These are phyloP conservation scores for Sugiyamaella americana DNA, from an alignment of 805 yeast species.

Conservation along the genomic window DNA sequence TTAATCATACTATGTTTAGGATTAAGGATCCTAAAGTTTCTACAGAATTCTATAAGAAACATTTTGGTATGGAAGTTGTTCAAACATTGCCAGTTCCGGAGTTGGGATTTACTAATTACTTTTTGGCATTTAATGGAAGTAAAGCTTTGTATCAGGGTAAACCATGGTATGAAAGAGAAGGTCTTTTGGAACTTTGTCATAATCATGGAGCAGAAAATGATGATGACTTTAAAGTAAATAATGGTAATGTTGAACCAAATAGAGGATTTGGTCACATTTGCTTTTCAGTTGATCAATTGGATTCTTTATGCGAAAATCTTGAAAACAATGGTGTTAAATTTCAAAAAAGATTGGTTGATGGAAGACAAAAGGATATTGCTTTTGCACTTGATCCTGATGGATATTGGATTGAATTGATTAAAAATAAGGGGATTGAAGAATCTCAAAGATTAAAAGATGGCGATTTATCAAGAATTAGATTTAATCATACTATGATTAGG, in stretches of 20 bases:
- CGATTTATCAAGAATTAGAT: constrained; percentile 38
- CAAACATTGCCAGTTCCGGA: constrained; percentile 47
- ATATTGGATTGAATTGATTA: constrained; percentile 91
- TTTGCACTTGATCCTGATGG: constrained; percentile 94
- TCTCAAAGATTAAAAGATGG: constrained; percentile 18
- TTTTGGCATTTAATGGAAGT: constrained; percentile 52
- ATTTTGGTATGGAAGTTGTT: constrained; percentile 67
- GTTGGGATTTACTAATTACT: constrained; percentile 58
- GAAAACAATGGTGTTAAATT: constrained; percentile 61
- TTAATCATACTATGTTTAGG: constrained; percentile 50
- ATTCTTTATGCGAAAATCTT: constrained; percentile 50
- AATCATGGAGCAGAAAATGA: constrained; percentile 66
- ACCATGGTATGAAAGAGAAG: constrained; percentile 41
- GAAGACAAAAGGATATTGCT: constrained; percentile 89
- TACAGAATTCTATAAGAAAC: constrained; percentile 62
- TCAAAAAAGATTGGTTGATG: constrained; percentile 80
- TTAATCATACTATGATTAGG: constrained; percentile 91
- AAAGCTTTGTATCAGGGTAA: constrained; percentile 35
- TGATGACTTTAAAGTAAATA: constrained; percentile 50
- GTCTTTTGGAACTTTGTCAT: constrained; percentile 80
- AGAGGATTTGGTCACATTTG: constrained; percentile 95
- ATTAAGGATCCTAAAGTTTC: constrained; percentile 75
- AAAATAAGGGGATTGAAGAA: constrained; percentile 44
- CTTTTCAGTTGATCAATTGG: constrained; percentile 76
- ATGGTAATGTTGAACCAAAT: constrained; percentile 79